Evolutionary conservation across 148 eudicot genomes (phyloP).

Genomic region (Hydrangea macrophylla): DNA sequence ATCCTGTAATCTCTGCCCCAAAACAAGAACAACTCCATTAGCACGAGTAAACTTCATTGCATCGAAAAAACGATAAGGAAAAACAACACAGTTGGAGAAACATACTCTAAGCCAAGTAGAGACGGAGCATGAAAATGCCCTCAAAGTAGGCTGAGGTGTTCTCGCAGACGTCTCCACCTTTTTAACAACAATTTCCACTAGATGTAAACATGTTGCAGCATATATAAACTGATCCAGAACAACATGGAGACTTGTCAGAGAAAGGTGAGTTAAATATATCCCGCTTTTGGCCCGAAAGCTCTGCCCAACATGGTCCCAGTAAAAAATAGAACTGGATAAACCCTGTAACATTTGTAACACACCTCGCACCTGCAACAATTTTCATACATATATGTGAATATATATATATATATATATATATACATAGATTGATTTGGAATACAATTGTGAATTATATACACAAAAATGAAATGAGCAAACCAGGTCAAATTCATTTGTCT

Average conservation of each 20-base stretch:
- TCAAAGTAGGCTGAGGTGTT: slow-evolving; percentile 58
- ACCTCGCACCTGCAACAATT: slow-evolving; percentile 86
- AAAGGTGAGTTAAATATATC: slow-evolving; percentile 65
- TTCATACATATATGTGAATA: too few species aligned
- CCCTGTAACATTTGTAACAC: slow-evolving; percentile 79
- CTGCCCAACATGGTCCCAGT: slow-evolving; percentile 55
- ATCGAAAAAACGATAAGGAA: background rate
- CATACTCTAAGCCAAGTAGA: slow-evolving; percentile 70
- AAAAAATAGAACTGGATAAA: slow-evolving; percentile 57
- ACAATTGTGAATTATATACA: too few species aligned
- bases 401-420: too few species aligned
- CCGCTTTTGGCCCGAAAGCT: slow-evolving; percentile 54
- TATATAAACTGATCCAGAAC: slow-evolving; percentile 65
- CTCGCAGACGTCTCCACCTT: slow-evolving; percentile 40
- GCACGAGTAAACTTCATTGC: background rate
- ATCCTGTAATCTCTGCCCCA: slow-evolving; percentile 65
- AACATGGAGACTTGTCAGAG: slow-evolving; percentile 57
- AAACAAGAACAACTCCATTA: slow-evolving; percentile 25
- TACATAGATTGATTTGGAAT: too few species aligned
- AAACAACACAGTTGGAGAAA: slow-evolving; percentile 3
- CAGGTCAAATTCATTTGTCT: slow-evolving; percentile 68
- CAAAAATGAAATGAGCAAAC: slow-evolving; percentile 32
- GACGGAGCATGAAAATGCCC: slow-evolving; percentile 62
- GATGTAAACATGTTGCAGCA: slow-evolving; percentile 71
- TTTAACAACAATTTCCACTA: slow-evolving; percentile 45